Conservation (phyloP, 2,329 filamentous ascomycete genomes). For the Arachnomyces sp. region DNA sequence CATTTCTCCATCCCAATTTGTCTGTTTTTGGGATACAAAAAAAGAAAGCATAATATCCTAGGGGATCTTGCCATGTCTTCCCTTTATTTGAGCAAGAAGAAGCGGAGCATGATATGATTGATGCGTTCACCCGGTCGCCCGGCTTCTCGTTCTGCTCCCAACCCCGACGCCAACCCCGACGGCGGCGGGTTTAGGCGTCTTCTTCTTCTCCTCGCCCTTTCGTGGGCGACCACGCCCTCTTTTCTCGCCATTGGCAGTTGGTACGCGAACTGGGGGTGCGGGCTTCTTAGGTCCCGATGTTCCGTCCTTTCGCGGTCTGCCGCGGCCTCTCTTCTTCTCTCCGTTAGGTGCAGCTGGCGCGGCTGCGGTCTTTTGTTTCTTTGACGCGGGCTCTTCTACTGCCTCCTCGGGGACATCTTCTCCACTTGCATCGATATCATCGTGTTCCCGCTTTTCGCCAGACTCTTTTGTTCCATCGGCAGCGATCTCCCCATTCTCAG, state of each 20-base stretch:
- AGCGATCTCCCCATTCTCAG: constrained; percentile 4
- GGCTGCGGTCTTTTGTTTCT: constrained; percentile 28
- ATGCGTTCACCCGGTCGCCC: too few species aligned
- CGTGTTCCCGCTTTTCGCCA: constrained; percentile 21
- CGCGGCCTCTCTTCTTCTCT: constrained; percentile 22
- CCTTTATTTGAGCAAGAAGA: too few species aligned
- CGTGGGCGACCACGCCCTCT: constrained; percentile 3
- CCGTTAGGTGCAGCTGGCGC: constrained; percentile 14
- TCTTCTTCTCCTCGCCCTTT: constrained; percentile 17
- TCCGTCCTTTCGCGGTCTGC: constrained; percentile 24
- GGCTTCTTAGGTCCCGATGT: constrained; percentile 5
- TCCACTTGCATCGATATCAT: constrained; percentile 6
- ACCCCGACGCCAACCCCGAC: constrained; percentile 26
- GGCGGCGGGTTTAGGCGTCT: constrained; percentile 20
- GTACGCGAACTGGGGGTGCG: too few species aligned
- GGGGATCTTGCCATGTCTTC: too few species aligned
- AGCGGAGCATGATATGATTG: too few species aligned
- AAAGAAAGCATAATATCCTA: too few species aligned
- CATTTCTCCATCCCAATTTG: too few species aligned
- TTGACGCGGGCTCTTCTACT: constrained; percentile 20
- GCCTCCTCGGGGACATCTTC: constrained; percentile 3
- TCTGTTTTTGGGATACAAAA: too few species aligned
- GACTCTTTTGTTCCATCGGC: constrained; percentile 4
- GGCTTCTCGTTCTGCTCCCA: constrained; percentile 33
- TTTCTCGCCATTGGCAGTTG: too few species aligned